Evolutionary conservation across 2,329 filamentous ascomycete species (phyloP).

Genomic region (Ilyonectria sp.): DNA sequence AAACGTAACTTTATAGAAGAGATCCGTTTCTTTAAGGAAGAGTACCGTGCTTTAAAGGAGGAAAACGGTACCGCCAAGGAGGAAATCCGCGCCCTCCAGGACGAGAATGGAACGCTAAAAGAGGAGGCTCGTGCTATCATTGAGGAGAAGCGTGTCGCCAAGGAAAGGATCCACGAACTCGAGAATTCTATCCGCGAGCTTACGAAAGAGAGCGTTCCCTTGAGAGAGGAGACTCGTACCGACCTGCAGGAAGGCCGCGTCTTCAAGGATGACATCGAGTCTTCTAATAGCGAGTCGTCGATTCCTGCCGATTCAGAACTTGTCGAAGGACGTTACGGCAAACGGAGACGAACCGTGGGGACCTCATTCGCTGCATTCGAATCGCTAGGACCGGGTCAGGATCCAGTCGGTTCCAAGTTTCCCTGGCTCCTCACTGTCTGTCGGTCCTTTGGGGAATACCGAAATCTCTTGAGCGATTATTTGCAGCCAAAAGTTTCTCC

Average conservation of each 20-base stretch:
- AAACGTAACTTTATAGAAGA: slow-evolving; percentile 9
- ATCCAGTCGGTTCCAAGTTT: too few relatives aligned
- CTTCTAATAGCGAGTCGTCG: too few relatives aligned
- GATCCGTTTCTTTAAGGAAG: slow-evolving; percentile 23
- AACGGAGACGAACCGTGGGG: too few relatives aligned
- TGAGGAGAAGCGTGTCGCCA: slow-evolving; percentile 36
- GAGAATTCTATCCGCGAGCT: slow-evolving; percentile 45
- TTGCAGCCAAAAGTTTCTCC: too few relatives aligned
- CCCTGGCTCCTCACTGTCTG: too few relatives aligned
- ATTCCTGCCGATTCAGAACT: too few relatives aligned
- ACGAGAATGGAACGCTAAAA: slow-evolving; percentile 28
- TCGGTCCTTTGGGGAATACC: too few relatives aligned
- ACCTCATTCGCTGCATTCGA: too few relatives aligned
- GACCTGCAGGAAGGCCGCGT: slow-evolving; percentile 42
- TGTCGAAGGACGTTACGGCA: too few relatives aligned
- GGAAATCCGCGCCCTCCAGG: slow-evolving; percentile 3
- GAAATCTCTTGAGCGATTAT: too few relatives aligned
- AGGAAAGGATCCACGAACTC: slow-evolving; percentile 31
- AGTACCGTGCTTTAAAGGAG: slow-evolving; percentile 27
- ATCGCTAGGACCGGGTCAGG: too few relatives aligned
- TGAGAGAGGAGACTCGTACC: slow-evolving; percentile 43
- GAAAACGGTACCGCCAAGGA: slow-evolving; percentile 25
- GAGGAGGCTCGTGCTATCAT: slow-evolving; percentile 46
- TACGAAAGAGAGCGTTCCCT: slow-evolving; percentile 11
- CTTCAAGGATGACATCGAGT: too few relatives aligned